A percentile compares a stretch with the other conserved stretches of the same genome.
These are phyloP conservation scores for Mrakia blollopis DNA, from an alignment of 768 basidiomycete genomes.

Conservation along the genomic window DNA sequence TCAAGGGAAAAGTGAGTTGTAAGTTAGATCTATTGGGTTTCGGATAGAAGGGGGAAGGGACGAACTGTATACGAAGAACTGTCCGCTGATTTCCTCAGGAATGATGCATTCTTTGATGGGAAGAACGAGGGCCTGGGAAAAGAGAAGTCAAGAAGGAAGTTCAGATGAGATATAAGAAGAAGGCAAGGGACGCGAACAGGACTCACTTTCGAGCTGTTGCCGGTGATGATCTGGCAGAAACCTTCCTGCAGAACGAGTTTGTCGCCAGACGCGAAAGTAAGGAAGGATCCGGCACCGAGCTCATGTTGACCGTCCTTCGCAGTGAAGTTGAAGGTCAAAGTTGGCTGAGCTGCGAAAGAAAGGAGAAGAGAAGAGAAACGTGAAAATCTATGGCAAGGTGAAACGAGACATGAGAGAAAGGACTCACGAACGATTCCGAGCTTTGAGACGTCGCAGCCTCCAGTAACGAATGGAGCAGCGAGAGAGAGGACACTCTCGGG, in stretches of 20 bases:
- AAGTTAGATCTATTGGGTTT: not conserved
- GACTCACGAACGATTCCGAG: slow-evolving; percentile 35
- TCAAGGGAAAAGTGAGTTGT: not conserved
- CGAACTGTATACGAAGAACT: slow-evolving; percentile 18
- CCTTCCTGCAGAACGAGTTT: slow-evolving; percentile 17
- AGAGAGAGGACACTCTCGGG: slow-evolving; percentile 36
- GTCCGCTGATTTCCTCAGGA: slow-evolving; percentile 31
- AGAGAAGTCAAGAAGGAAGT: not conserved
- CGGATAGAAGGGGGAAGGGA: not conserved
- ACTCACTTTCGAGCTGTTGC: slow-evolving; percentile 22
- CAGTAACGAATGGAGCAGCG: slow-evolving; percentile 34
- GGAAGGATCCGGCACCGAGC: slow-evolving; percentile 21
- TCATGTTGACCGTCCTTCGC: not conserved
- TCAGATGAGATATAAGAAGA: not conserved
- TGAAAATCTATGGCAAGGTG: not conserved
- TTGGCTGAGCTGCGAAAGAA: slow-evolving; percentile 30
- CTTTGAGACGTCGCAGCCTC: slow-evolving; percentile 36
- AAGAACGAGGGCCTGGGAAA: slow-evolving; percentile 27
- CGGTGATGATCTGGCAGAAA: slow-evolving; percentile 38
- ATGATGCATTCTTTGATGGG: slow-evolving; percentile 35
- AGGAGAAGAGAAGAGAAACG: not conserved
- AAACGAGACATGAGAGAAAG: not conserved
- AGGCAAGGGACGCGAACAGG: not conserved
- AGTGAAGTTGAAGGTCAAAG: slow-evolving; percentile 27
- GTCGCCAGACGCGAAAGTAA: slow-evolving; percentile 28